Base-by-base conservation (phyloP, 176 grass and related monocot species). In the Dendrocalamus sinicus region DNA sequence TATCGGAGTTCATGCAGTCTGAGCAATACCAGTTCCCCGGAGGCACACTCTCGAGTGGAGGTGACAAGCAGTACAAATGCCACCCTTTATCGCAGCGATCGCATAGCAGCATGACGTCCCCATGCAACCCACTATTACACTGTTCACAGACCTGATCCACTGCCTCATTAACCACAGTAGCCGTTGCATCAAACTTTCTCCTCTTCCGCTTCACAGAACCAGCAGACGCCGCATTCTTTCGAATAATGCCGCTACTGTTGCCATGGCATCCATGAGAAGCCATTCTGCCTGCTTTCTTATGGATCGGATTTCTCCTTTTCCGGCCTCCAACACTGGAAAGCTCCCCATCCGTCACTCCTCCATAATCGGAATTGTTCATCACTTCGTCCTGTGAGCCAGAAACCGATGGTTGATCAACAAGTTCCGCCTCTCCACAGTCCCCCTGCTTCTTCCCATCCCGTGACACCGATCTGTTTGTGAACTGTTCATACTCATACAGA, bases 131-230 rank as follows among this genome's bases (percentile, higher is more conserved):
- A 14, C 95, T 98, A 2, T 90, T 90, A 43, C 95, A 98, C 88
- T 95, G 95, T 85, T 95, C 92, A 35, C 95, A 98, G 50, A 98
- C 83, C 88, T 98, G 95, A 89, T 98, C 95, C 37, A 92, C 85
- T 79, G 76, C 83, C 62, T 86, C 81, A 44, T 78, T 77, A 70
- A 66, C 67, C 22, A 84, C 61, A 37, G 30, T 51, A 41, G 50
- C 75, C 50, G 8, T 51, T 37, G 72, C 74, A 58, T 76, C 51
- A 32, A 20, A 47, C 12, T 78, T 87, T 47, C 53, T 86, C 62
- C 64, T 80, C 80, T 84, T 94, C 43, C 46, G 58, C 85, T 92
- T 91, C 2, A 17, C 37, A 60, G 37, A 53, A 14, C 63, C 83
- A 30, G 63, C 35, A 46, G 53, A 77, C 10, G 7, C 52, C 9